Evolutionary conservation across 768 basidiomycete genomes (phyloP).

Genomic region (Austroboletus eburneus): DNA sequence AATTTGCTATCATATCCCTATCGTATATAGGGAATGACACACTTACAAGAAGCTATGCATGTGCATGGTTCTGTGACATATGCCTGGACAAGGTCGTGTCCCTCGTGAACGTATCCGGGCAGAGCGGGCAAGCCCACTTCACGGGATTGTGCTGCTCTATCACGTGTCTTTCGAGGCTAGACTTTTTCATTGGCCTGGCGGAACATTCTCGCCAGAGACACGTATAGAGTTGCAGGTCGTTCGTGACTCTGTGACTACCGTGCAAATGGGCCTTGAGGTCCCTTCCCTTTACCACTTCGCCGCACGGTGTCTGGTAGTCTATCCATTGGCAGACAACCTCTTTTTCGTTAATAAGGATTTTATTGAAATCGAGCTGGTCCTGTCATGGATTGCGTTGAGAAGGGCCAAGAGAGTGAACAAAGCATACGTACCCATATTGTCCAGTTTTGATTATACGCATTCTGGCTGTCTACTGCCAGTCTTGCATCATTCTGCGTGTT

Average conservation of each 20-base stretch:
- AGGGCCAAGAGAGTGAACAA: too few relatives aligned
- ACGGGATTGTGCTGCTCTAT: conserved; percentile 10
- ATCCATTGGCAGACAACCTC: conserved; percentile 6
- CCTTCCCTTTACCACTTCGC: not conserved
- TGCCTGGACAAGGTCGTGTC: not conserved
- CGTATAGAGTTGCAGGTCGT: not conserved
- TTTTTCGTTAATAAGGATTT: not conserved
- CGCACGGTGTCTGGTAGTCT: not conserved
- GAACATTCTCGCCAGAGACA: conserved; percentile 11
- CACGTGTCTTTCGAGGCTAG: conserved; percentile 9
- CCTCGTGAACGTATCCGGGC: conserved; percentile 3
- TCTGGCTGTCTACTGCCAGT: too few relatives aligned
- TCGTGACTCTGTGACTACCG: not conserved
- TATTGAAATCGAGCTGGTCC: conserved; percentile 5
- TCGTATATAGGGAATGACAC: too few relatives aligned
- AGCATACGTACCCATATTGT: too few relatives aligned
- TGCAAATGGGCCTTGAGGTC: conserved; percentile 8
- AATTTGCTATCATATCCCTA: too few relatives aligned
- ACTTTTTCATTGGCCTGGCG: not conserved
- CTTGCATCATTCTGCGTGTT: too few relatives aligned
- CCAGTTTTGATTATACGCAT: too few relatives aligned
- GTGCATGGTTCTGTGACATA: not conserved
- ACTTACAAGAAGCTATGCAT: not conserved
- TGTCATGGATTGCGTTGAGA: not conserved
- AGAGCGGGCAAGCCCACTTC: conserved; percentile 9